phyloP scores from a whole-genome alignment of 176 grass and related monocot species.

The Thalia dealbata region DNA sequence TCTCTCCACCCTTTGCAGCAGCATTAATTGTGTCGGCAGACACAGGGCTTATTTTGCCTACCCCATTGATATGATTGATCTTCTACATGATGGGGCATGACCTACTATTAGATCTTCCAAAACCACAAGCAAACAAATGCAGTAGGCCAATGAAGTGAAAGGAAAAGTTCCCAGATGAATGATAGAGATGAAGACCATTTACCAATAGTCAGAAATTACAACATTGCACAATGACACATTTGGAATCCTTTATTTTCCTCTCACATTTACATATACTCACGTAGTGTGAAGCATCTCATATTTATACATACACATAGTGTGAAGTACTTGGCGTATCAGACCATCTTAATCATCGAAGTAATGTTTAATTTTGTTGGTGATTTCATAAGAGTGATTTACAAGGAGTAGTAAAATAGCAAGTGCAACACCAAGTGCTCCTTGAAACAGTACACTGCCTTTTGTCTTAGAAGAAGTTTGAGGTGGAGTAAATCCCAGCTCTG shows the following conservation, averaged over 20 bases:
- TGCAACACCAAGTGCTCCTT: constrained; percentile 23
- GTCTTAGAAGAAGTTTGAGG: constrained; percentile 4
- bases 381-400: constrained; percentile 25
- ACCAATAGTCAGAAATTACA: too few species aligned
- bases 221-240: too few species aligned
- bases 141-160: background rate
- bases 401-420: constrained; percentile 27
- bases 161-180: background rate
- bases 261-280: too few species aligned
- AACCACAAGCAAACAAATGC: background rate
- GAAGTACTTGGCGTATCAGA: too few species aligned
- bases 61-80: background rate
- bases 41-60: background rate
- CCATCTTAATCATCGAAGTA: too few species aligned
- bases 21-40: background rate
- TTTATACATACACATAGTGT: too few species aligned
- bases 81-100: background rate
- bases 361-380: constrained; percentile 16
- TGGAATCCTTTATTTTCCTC: too few species aligned
- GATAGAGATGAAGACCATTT: background rate
- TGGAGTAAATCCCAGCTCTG: constrained; percentile 48
- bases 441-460: constrained; percentile 4
- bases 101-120: background rate
- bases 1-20: background rate
- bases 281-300: too few species aligned